Base-by-base conservation (phyloP, 257 asterid species). In the Penstemon newberryi region DNA sequence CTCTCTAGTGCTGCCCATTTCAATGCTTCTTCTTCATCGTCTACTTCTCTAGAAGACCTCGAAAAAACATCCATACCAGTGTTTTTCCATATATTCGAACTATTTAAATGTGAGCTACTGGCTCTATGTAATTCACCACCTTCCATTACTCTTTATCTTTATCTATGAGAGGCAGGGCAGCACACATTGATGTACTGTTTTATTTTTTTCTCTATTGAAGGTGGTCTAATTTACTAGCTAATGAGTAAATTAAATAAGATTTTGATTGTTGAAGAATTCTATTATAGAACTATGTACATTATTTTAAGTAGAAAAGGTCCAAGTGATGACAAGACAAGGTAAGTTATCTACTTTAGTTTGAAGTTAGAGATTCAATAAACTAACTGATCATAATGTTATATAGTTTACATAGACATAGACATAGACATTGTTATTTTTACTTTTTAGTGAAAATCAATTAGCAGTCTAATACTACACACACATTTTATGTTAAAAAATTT, bases 1-100 rank as follows among this genome's bases (percentile, higher is more conserved):
- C 80, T 89, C 77, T 92, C 96, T 59, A 89, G 52, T 15, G 96
- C 86, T 4, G 98, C 98, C 98, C 98, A 91, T 67, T 79, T 89
- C 64, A 92, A 70, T 1, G 98, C 96, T 46, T 89, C 98, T 63
- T 92, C 98, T 63, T 92, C 98, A 65, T 92, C 96, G 38, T 89
- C 88, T 3, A 37, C 83, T 19, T 86, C 96, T 1, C 73, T 15
- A 8, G 89, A 85, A 2, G 95, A 84, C 69, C 73, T 79, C 4
- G 97, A 86, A 40, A 92, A 92, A 2, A 65, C 82, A 13, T 89
- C 96, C 77, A 73, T 56, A 8, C 82, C 95, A 6, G 84, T 82
- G 82, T 83, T 85, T 69, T 97, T 73, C 98, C 98, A 92, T 76
- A 85, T 71, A 60, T 66, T 83, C 0, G 98, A 92, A 38, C 95